Evolutionary conservation across 2,329 filamentous ascomycete species (phyloP).

Genomic region (Alternaria consortialis): DNA sequence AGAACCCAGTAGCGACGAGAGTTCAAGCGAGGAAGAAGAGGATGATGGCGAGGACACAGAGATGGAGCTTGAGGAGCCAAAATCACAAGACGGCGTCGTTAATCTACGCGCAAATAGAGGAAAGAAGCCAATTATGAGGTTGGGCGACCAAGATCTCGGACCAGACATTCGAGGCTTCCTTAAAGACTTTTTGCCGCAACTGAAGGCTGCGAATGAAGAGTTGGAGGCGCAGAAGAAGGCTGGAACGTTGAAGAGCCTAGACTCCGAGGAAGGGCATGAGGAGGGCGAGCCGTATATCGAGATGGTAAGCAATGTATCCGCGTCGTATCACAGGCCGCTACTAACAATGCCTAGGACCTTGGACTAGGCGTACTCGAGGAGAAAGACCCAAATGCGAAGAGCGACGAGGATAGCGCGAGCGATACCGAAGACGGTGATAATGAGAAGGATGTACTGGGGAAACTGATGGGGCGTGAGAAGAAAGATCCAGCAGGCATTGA

Average conservation of each 20-base stretch:
- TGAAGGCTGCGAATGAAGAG: slow-evolving; percentile 55
- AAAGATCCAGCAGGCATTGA: slow-evolving; percentile 37
- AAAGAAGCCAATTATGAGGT: slow-evolving; percentile 44
- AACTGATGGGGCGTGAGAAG: slow-evolving; percentile 48
- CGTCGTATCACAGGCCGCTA: not conserved
- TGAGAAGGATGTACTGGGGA: slow-evolving; percentile 48
- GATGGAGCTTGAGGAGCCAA: slow-evolving; percentile 11
- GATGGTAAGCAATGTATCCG: slow-evolving; percentile 42
- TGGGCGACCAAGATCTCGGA: slow-evolving; percentile 34
- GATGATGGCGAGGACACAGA: slow-evolving; percentile 27
- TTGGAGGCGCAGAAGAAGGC: slow-evolving; percentile 52
- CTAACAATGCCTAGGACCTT: slow-evolving; percentile 46
- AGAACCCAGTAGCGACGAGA: slow-evolving; percentile 50
- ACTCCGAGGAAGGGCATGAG: slow-evolving; percentile 35
- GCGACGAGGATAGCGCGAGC: slow-evolving; percentile 32
- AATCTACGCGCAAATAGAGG: slow-evolving; percentile 44
- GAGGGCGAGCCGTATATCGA: slow-evolving; percentile 51
- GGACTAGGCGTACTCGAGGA: slow-evolving; percentile 58
- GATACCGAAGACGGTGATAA: slow-evolving; percentile 26
- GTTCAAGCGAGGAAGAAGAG: slow-evolving; percentile 40
- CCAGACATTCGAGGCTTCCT: slow-evolving; percentile 48
- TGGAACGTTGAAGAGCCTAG: slow-evolving; percentile 49
- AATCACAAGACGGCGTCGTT: slow-evolving; percentile 26
- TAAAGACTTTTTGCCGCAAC: slow-evolving; percentile 53
- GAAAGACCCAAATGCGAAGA: slow-evolving; percentile 40